phyloP scores from a whole-genome alignment of 1,284 basidiomycete species.

The Cryptococcus wingfieldii region DNA sequence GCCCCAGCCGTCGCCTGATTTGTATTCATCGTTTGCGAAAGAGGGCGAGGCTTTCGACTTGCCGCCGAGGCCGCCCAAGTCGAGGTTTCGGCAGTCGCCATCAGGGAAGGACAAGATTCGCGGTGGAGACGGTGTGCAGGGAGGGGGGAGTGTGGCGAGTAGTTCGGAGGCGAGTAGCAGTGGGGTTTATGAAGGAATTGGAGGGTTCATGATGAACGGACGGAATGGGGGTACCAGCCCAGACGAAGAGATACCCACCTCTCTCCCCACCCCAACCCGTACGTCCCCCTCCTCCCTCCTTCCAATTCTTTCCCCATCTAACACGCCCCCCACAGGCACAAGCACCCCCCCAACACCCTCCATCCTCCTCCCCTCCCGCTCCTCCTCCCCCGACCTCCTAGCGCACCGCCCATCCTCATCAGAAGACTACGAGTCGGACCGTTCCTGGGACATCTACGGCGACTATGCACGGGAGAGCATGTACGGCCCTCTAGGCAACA shows the following conservation, averaged over 20 bases:
- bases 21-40: neutral
- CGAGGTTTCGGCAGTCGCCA: neutral
- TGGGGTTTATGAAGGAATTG: constrained; percentile 30
- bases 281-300: neutral
- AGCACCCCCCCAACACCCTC: neutral
- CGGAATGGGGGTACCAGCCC: neutral
- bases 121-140: no score
- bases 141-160: constrained; percentile 7
- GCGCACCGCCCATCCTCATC: neutral
- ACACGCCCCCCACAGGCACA: neutral
- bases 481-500: constrained; percentile 24
- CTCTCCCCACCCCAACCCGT: constrained; percentile 8
- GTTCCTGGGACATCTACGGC: constrained; percentile 41
- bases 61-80: neutral
- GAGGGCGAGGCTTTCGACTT: constrained; percentile 1
- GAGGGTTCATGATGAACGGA: constrained; percentile 36
- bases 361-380: neutral
- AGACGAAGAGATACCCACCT: constrained; percentile 14
- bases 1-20: constrained; percentile 14
- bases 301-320: neutral
- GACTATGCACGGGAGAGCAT: constrained; percentile 40
- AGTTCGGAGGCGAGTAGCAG: constrained; percentile 30
- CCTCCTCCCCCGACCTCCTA: neutral
- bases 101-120: neutral
- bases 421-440: constrained; percentile 6